A percentile compares a stretch with the other conserved stretches of the same genome.
phyloP scores from a whole-genome alignment of 1,139 yeast genomes.

The Tardiomyces blankii region DNA sequence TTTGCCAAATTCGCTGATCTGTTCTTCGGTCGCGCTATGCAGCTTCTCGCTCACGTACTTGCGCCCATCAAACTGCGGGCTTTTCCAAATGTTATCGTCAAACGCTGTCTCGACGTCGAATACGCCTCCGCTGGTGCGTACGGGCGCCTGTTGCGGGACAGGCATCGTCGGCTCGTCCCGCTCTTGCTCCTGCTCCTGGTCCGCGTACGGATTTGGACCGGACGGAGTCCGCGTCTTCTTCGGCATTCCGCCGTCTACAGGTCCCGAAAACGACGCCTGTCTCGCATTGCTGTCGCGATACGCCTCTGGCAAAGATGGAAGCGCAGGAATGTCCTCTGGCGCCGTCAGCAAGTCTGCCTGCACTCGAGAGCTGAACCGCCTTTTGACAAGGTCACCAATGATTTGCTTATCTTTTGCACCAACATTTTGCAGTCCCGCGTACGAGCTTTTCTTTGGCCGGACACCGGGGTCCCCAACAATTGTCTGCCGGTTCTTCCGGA shows the following conservation, averaged over 20 bases:
- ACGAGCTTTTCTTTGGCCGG: not conserved
- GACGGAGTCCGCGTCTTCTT: not conserved
- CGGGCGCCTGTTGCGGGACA: too few species aligned
- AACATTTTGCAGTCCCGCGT: not conserved
- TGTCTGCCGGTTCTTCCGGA: not conserved
- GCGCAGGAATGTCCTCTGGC: not conserved
- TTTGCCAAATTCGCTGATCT: conserved; percentile 61
- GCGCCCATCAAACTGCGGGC: conserved; percentile 7
- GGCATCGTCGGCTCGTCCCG: too few species aligned
- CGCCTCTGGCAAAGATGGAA: not conserved
- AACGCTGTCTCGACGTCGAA: conserved; percentile 6
- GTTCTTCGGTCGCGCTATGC: conserved; percentile 54
- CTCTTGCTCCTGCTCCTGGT: too few species aligned
- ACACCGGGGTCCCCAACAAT: not conserved
- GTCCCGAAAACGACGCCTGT: not conserved
- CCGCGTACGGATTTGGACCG: not conserved
- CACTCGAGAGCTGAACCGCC: not conserved
- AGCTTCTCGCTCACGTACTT: conserved; percentile 7
- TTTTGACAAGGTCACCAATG: not conserved
- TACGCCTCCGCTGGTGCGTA: not conserved
- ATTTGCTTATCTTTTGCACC: not conserved
- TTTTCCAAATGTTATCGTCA: conserved; percentile 1
- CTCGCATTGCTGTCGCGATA: not conserved
- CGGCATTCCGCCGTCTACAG: not conserved
- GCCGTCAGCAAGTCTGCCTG: not conserved